Conservation (phyloP, 257 asterid species). For the Salvia rosmarinus region DNA sequence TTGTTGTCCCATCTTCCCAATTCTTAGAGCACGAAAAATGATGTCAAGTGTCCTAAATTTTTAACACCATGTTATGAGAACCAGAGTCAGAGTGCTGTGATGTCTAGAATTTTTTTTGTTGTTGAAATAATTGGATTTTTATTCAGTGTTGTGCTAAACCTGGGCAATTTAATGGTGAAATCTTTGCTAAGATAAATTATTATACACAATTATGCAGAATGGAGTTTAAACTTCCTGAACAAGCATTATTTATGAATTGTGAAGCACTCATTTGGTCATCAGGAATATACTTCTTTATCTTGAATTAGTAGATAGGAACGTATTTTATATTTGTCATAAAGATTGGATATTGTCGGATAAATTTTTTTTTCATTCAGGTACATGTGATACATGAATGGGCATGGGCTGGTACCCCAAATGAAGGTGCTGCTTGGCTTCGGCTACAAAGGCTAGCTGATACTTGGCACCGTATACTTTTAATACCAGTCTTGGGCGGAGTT, state of each 20-base stretch:
- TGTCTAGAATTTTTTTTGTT: constrained; percentile 4
- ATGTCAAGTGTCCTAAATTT: not conserved
- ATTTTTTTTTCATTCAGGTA: constrained; percentile 51
- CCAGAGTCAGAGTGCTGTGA: constrained; percentile 1
- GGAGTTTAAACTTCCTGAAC: not conserved
- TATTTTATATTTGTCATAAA: not conserved
- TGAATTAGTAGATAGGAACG: constrained; percentile 9
- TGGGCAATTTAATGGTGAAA: not conserved
- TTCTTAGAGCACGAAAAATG: constrained; percentile 2
- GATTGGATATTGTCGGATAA: constrained; percentile 19
- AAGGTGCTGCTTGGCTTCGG: constrained; percentile 99
- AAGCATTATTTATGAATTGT: constrained; percentile 11
- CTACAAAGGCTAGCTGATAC: constrained; percentile 91
- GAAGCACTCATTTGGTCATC: constrained; percentile 12
- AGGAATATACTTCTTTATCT: not conserved
- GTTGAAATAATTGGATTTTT: not conserved
- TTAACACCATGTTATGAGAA: constrained; percentile 14
- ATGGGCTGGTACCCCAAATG: constrained; percentile 99
- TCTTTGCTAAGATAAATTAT: constrained; percentile 7
- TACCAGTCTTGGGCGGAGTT: constrained; percentile 97
- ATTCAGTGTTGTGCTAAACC: constrained; percentile 22
- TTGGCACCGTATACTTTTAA: constrained; percentile 92
- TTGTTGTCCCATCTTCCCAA: not conserved
- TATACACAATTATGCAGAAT: constrained; percentile 9
- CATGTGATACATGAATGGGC: constrained; percentile 97